A percentile compares a stretch with the other conserved stretches of the same genome.
These are phyloP conservation scores for Microbotryum scabiosae DNA, from an alignment of 1,284 basidiomycete species.

Conservation along the genomic window DNA sequence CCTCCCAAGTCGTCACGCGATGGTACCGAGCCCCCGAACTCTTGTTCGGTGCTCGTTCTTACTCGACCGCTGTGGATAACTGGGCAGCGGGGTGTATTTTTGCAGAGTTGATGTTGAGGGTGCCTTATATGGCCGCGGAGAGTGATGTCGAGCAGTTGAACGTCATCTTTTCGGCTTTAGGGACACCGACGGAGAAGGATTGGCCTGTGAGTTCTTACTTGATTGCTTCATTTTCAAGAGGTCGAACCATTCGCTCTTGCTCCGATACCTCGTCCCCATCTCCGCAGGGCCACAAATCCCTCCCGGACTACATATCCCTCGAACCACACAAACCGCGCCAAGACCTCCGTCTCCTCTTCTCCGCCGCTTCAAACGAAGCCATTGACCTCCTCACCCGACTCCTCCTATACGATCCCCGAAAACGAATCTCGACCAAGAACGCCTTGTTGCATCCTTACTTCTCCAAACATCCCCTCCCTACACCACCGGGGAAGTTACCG, in stretches of 20 bases:
- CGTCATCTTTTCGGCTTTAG: constrained; percentile 86
- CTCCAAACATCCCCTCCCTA: constrained; percentile 63
- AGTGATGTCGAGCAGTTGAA: constrained; percentile 94
- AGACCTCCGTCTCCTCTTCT: constrained; percentile 75
- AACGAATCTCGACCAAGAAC: constrained; percentile 69
- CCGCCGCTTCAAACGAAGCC: constrained; percentile 78
- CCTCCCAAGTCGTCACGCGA: constrained; percentile 91
- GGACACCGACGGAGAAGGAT: constrained; percentile 89
- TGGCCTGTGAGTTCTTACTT: constrained; percentile 65
- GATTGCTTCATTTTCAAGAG: neutral
- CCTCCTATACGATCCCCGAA: constrained; percentile 75
- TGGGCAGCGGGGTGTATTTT: constrained; percentile 97
- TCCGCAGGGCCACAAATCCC: constrained; percentile 67
- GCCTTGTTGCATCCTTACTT: constrained; percentile 72
- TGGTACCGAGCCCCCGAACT: constrained; percentile 98
- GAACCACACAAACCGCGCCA: constrained; percentile 60
- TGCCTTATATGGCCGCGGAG: constrained; percentile 84
- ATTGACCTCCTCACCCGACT: constrained; percentile 73
- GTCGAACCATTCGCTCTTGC: neutral
- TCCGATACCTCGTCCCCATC: constrained; percentile 18
- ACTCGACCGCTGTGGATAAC: constrained; percentile 78
- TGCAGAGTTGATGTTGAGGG: constrained; percentile 89
- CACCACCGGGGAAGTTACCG: constrained; percentile 70
- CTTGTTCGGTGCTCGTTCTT: constrained; percentile 77
- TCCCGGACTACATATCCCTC: constrained; percentile 80